These are phyloP conservation scores for Penicillium bialowiezense DNA, from an alignment of 495 filamentous ascomycete species.

Conservation along the genomic window DNA sequence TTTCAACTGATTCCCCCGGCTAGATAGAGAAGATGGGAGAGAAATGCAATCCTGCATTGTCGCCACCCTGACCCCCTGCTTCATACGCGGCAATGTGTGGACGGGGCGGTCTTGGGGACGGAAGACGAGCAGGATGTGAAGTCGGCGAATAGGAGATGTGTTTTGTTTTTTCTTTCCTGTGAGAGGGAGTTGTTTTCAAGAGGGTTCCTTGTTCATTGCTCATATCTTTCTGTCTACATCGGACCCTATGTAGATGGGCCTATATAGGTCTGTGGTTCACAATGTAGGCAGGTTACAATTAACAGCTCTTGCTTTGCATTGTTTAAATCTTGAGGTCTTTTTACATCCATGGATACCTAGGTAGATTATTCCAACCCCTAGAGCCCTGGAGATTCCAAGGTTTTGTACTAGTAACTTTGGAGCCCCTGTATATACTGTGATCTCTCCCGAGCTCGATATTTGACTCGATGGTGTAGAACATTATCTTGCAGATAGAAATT, in stretches of 20 bases:
- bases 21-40: conserved; percentile 22
- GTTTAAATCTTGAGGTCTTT: not conserved
- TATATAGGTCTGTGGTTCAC: conserved; percentile 20
- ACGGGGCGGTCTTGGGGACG: conserved; percentile 15
- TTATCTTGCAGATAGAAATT: too few species aligned
- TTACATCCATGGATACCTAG: too few species aligned
- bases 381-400: too few species aligned
- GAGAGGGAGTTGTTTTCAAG: conserved; percentile 39
- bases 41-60: conserved; percentile 14
- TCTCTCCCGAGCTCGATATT: too few species aligned
- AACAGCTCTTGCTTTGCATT: conserved; percentile 6
- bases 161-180: conserved; percentile 33
- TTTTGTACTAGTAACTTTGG: too few species aligned
- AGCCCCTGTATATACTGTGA: too few species aligned
- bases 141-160: conserved; percentile 22
- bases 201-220: conserved; percentile 26
- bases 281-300: conserved; percentile 13
- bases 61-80: conserved; percentile 12
- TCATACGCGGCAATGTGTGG: conserved; percentile 2
- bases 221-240: conserved; percentile 24
- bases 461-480: too few species aligned
- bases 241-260: conserved; percentile 30
- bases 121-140: conserved; percentile 17
- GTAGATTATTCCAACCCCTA: too few species aligned
- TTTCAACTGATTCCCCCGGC: conserved; percentile 31